Conservation (phyloP, 2,329 filamentous ascomycete species). For the Cordyceps javanica region DNA sequence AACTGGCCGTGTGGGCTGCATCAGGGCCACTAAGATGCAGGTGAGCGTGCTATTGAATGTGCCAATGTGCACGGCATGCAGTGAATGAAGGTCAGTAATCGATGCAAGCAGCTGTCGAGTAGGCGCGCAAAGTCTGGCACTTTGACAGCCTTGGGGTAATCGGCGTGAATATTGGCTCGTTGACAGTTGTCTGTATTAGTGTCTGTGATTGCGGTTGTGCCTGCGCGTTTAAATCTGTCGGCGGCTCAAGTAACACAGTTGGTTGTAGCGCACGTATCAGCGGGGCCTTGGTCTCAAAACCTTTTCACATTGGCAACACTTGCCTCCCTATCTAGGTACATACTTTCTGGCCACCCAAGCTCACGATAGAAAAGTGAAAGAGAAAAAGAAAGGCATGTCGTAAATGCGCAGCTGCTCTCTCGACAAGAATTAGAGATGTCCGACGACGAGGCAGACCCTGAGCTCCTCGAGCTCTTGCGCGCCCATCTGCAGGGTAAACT, state of each 20-base stretch:
- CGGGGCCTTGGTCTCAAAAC: background rate
- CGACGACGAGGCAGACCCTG: conserved; percentile 84
- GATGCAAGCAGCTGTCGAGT: background rate
- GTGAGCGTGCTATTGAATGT: background rate
- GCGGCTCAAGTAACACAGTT: background rate
- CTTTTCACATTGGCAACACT: background rate
- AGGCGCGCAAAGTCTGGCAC: background rate
- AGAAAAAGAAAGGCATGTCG: background rate
- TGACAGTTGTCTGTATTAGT: background rate
- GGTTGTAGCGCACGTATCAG: background rate
- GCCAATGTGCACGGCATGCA: background rate
- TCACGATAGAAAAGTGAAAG: background rate
- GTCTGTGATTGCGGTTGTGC: background rate
- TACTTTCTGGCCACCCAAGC: background rate
- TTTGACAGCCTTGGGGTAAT: background rate
- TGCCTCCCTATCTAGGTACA: background rate
- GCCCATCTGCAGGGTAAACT: conserved; percentile 64
- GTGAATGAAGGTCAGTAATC: background rate
- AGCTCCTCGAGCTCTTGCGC: conserved; percentile 79
- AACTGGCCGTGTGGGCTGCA: background rate
- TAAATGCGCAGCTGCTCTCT: background rate
- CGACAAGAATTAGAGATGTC: conserved; percentile 53
- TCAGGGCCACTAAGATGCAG: background rate
- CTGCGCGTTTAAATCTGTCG: background rate
- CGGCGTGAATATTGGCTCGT: background rate